phyloP scores from a whole-genome alignment of 2,329 filamentous ascomycete genomes.

The Microsporum audouinii region DNA sequence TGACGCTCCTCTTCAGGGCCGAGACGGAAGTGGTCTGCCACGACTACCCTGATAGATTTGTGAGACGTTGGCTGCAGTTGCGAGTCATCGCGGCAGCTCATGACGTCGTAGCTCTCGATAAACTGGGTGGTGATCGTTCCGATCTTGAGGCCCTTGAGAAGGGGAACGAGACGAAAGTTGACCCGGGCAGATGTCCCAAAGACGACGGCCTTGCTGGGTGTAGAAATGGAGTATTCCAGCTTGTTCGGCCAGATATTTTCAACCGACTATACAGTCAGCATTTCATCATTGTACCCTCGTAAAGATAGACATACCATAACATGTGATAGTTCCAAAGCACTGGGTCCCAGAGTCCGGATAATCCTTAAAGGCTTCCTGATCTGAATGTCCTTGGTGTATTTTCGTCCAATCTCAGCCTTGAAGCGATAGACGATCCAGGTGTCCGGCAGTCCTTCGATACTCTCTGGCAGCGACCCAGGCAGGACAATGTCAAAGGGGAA shows the following conservation, averaged over 20 bases:
- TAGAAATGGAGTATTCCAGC: conserved; percentile 85
- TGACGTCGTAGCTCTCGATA: conserved; percentile 64
- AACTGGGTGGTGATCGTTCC: conserved; percentile 73
- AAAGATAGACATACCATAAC: conserved; percentile 52
- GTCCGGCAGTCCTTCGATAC: conserved; percentile 76
- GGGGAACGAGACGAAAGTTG: conserved; percentile 74
- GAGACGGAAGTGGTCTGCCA: conserved; percentile 57
- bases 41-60: conserved; percentile 54
- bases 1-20: conserved; percentile 51
- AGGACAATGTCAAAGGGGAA: conserved; percentile 67
- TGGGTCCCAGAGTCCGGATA: conserved; percentile 64
- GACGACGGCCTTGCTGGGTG: conserved; percentile 86
- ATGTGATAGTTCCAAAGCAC: conserved; percentile 66
- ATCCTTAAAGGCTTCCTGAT: conserved; percentile 68
- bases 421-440: conserved; percentile 83
- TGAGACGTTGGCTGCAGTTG: conserved; percentile 36
- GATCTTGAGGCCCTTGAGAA: conserved; percentile 78
- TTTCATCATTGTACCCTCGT: background rate
- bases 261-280: conserved; percentile 42
- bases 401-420: conserved; percentile 82
- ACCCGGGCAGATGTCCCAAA: conserved; percentile 79
- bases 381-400: conserved; percentile 76
- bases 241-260: conserved; percentile 98
- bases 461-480: conserved; percentile 63
- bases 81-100: conserved; percentile 39